Evolutionary conservation across 2,329 filamentous ascomycete species (phyloP).

Genomic region (Grosmannia huntii): DNA sequence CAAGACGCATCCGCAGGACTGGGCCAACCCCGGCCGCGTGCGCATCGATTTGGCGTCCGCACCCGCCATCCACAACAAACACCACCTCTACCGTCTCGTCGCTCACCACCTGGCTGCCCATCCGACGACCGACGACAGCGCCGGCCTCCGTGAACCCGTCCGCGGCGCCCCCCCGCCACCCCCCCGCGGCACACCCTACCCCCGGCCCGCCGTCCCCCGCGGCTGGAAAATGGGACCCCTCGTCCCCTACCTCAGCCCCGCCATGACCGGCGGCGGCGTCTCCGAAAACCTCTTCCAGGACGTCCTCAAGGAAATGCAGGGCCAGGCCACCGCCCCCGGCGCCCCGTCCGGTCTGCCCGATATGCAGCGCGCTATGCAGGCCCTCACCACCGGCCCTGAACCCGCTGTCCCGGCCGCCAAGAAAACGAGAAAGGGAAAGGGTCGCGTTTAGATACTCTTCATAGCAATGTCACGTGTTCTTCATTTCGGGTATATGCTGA

Average conservation of each 20-base stretch:
- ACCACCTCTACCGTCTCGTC: conserved; percentile 76
- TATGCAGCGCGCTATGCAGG: conserved; percentile 7
- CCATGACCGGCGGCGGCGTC: conserved; percentile 83
- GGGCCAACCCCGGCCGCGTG: conserved; percentile 89
- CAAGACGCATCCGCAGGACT: conserved; percentile 91
- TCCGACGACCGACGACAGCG: conserved; percentile 58
- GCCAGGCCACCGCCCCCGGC: conserved; percentile 18
- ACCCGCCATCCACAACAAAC: conserved; percentile 53
- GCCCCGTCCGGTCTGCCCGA: conserved; percentile 9
- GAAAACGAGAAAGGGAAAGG: conserved; percentile 18
- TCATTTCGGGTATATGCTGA: too few relatives aligned
- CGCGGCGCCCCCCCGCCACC: conserved; percentile 56
- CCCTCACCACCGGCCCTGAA: conserved; percentile 14
- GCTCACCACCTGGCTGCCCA: conserved; percentile 63
- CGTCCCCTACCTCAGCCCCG: conserved; percentile 76
- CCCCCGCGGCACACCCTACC: conserved; percentile 53
- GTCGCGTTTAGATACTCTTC: conserved; percentile 10
- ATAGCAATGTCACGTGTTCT: too few relatives aligned
- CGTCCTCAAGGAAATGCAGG: conserved; percentile 87
- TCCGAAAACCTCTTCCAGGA: conserved; percentile 92
- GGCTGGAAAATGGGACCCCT: conserved; percentile 86
- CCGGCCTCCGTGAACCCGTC: conserved; percentile 59
- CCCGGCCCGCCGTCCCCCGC: conserved; percentile 60
- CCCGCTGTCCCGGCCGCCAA: conserved; percentile 12
- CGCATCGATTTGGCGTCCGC: conserved; percentile 51